Evolutionary conservation across 495 filamentous ascomycete genomes (phyloP).

Genomic region (Massariosphaeria phaeospora): DNA sequence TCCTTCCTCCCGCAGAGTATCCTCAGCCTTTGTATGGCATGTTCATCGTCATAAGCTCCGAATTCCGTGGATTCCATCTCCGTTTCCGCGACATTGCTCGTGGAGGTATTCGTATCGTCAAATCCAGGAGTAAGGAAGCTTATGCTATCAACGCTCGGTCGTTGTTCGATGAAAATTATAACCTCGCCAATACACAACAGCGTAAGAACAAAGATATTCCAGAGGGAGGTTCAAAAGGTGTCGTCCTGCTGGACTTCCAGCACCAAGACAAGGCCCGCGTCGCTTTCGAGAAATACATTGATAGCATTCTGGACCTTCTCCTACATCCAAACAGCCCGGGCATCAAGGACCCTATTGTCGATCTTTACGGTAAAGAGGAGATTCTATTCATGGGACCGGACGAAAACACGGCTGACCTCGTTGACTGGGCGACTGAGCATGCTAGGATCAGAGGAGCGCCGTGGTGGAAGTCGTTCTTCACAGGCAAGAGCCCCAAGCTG

Average conservation of each 20-base stretch:
- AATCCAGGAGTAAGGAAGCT: slow-evolving; percentile 88
- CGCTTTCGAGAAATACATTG: slow-evolving; percentile 99
- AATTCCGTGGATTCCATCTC: slow-evolving; percentile 95
- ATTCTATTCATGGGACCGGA: slow-evolving; percentile 98
- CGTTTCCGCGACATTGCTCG: slow-evolving; percentile 96
- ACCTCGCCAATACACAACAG: slow-evolving; percentile 95
- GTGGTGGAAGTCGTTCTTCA: slow-evolving; percentile 99
- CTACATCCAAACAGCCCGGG: slow-evolving; percentile 84
- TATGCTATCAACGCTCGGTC: slow-evolving; percentile 94
- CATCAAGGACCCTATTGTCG: slow-evolving; percentile 98
- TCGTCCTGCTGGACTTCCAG: slow-evolving; percentile 86
- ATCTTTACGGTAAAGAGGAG: slow-evolving; percentile 87
- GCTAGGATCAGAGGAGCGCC: slow-evolving; percentile 81
- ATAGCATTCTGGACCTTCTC: slow-evolving; percentile 92
- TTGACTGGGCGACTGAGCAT: slow-evolving; percentile 97
- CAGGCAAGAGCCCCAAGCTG: slow-evolving; percentile 90
- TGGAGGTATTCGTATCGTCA: slow-evolving; percentile 97
- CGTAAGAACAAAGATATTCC: slow-evolving; percentile 99
- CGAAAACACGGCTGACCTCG: slow-evolving; percentile 95
- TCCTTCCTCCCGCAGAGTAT: slow-evolving; percentile 88
- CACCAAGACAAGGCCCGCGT: slow-evolving; percentile 88
- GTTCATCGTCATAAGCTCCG: slow-evolving; percentile 95
- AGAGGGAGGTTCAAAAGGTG: slow-evolving; percentile 97
- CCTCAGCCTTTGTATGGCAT: slow-evolving; percentile 92
- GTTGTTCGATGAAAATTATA: slow-evolving; percentile 97